These are phyloP conservation scores for Trichoderma simmonsii DNA, from an alignment of 2,329 filamentous ascomycete genomes.

Conservation along the genomic window DNA sequence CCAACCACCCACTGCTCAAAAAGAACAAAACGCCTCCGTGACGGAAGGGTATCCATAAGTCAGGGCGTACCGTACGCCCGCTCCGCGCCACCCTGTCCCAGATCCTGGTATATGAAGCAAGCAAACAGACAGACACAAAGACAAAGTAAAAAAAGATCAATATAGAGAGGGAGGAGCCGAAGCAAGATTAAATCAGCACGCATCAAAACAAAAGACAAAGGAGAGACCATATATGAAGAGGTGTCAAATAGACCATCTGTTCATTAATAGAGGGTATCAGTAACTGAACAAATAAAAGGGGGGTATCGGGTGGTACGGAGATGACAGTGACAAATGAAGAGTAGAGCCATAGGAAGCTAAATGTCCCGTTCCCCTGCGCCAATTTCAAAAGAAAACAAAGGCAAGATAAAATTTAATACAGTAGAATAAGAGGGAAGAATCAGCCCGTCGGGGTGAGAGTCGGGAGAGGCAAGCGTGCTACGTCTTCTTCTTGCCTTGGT, in stretches of 20 bases:
- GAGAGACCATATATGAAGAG: conserved; percentile 7
- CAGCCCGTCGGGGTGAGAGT: conserved; percentile 24
- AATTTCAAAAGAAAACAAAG: not conserved
- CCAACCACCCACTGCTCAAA: not conserved
- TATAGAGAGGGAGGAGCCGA: not conserved
- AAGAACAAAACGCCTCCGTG: conserved; percentile 17
- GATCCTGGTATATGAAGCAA: conserved; percentile 19
- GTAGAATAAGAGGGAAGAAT: not conserved
- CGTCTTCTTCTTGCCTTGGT: conserved; percentile 46
- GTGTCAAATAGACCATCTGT: not conserved
- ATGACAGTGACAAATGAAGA: not conserved
- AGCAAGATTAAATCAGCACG: not conserved
- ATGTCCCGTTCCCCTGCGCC: not conserved
- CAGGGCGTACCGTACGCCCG: conserved; percentile 18
- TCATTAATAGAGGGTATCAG: conserved; percentile 16
- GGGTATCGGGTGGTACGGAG: conserved; percentile 12
- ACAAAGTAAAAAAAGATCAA: not conserved
- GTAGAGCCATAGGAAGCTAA: not conserved
- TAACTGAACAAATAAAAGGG: not conserved
- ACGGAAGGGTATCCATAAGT: conserved; percentile 18
- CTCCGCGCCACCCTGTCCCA: conserved; percentile 16
- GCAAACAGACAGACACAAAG: conserved; percentile 1
- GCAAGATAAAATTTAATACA: not conserved
- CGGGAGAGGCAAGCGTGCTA: conserved; percentile 33
- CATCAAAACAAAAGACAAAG: conserved; percentile 2